phyloP scores from a whole-genome alignment of 192 early-diverging fungal species.

The Cladochytrium replicatum region DNA sequence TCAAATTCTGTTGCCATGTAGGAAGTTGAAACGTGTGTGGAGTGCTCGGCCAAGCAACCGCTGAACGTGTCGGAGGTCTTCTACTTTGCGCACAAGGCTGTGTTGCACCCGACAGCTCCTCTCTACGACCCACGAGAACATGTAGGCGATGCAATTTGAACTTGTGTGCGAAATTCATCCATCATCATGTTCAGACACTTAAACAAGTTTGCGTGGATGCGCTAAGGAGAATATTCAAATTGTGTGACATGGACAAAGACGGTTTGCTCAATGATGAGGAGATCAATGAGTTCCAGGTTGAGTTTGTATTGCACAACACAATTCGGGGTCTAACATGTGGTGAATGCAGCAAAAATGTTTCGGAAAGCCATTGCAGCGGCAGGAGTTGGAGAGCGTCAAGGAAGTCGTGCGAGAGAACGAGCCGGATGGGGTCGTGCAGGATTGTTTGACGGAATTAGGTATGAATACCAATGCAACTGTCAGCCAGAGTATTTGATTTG shows the following conservation, averaged over 20 bases:
- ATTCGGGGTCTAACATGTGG: no score
- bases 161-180: no score
- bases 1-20: no score
- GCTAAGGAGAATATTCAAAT: slow-evolving; percentile 82
- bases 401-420: slow-evolving; percentile 85
- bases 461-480: slow-evolving; percentile 8
- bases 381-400: slow-evolving; percentile 94
- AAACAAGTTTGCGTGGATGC: slow-evolving; percentile 89
- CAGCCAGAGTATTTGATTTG: neutral
- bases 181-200: slow-evolving; percentile 39
- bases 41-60: slow-evolving; percentile 90
- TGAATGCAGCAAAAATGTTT: slow-evolving; percentile 99
- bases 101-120: slow-evolving; percentile 92
- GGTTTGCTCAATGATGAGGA: slow-evolving; percentile 84
- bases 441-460: slow-evolving; percentile 81
- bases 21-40: slow-evolving; percentile 98
- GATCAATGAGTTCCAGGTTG: slow-evolving; percentile 95
- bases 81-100: slow-evolving; percentile 99
- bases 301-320: no score
- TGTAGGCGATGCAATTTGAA: no score
- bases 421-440: slow-evolving; percentile 71
- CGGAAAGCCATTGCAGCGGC: slow-evolving; percentile 85
- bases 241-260: slow-evolving; percentile 95
- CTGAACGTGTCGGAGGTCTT: slow-evolving; percentile 99
- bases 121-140: slow-evolving; percentile 93